Conservation (phyloP, 805 yeast genomes). For the Candida khao-thaluensis region DNA sequence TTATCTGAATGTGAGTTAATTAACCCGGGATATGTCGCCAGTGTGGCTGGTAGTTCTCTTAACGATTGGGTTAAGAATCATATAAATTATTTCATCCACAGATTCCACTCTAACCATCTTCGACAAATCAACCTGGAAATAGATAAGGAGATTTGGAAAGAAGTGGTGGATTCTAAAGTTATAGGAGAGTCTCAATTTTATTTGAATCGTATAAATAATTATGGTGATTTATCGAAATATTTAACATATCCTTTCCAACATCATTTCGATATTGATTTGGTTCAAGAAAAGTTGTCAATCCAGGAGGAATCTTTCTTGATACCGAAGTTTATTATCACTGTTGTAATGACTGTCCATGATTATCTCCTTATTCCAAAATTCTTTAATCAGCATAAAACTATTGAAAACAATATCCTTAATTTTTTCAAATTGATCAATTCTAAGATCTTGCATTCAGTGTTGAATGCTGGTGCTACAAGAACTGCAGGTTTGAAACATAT, state of each 20-base stretch:
- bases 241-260: slow-evolving; percentile 21
- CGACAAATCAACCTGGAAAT: slow-evolving; percentile 47
- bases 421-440: slow-evolving; percentile 48
- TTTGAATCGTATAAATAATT: slow-evolving; percentile 25
- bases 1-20: slow-evolving; percentile 81
- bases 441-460: slow-evolving; percentile 56
- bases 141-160: slow-evolving; percentile 80
- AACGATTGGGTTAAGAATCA: slow-evolving; percentile 69
- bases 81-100: slow-evolving; percentile 54
- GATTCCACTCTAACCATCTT: slow-evolving; percentile 53
- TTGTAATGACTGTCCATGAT: slow-evolving; percentile 40
- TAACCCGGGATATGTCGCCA: slow-evolving; percentile 62
- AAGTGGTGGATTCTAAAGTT: slow-evolving; percentile 50
- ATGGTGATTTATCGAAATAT: slow-evolving; percentile 20
- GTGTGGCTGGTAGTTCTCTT: slow-evolving; percentile 49
- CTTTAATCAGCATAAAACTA: slow-evolving; percentile 46
- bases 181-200: slow-evolving; percentile 27
- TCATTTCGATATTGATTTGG: slow-evolving; percentile 1
- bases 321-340: slow-evolving; percentile 26
- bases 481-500: slow-evolving; percentile 74
- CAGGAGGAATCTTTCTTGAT: slow-evolving; percentile 24
- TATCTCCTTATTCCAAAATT: slow-evolving; percentile 56
- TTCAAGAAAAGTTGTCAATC: background rate
- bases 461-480: slow-evolving; percentile 74
- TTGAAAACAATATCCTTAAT: slow-evolving; percentile 47